These are phyloP conservation scores for Aspergillus bridgeri DNA, from an alignment of 495 filamentous ascomycete genomes.

Conservation along the genomic window DNA sequence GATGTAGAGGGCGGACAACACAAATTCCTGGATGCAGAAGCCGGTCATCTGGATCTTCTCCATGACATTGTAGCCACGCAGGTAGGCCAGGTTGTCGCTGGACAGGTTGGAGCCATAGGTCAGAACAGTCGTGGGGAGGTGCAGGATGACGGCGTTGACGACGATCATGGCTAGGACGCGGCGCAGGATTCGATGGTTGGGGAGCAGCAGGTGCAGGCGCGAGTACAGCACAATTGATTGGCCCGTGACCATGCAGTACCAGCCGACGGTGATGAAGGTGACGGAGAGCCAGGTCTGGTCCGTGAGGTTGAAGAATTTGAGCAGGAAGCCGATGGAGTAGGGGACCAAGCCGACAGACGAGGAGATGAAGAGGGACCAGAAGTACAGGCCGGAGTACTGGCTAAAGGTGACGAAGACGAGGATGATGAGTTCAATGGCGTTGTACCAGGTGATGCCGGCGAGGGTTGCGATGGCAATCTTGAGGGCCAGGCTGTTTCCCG, in stretches of 20 bases:
- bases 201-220: slow-evolving; percentile 59
- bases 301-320: slow-evolving; percentile 57
- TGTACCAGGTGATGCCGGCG: slow-evolving; percentile 52
- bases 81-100: slow-evolving; percentile 17
- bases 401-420: slow-evolving; percentile 55
- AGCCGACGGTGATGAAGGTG: slow-evolving; percentile 52
- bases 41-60: slow-evolving; percentile 63
- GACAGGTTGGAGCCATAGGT: slow-evolving; percentile 54
- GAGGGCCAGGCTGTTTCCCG: slow-evolving; percentile 31
- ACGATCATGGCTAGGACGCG: slow-evolving; percentile 58
- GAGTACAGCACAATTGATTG: slow-evolving; percentile 67
- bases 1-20: slow-evolving; percentile 61
- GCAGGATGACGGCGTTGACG: slow-evolving; percentile 50
- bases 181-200: slow-evolving; percentile 46
- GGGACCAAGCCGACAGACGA: slow-evolving; percentile 54
- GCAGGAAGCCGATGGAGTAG: slow-evolving; percentile 57
- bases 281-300: slow-evolving; percentile 36
- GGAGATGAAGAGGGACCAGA: slow-evolving; percentile 53
- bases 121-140: slow-evolving; percentile 55
- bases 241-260: slow-evolving; percentile 63
- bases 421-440: slow-evolving; percentile 53
- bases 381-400: slow-evolving; percentile 52
- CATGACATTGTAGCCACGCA: slow-evolving; percentile 51
- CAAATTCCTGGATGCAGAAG: slow-evolving; percentile 59
- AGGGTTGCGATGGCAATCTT: slow-evolving; percentile 53